These are phyloP conservation scores for Ceratocystis variospora DNA, from an alignment of 2,329 filamentous ascomycete species.

Conservation along the genomic window DNA sequence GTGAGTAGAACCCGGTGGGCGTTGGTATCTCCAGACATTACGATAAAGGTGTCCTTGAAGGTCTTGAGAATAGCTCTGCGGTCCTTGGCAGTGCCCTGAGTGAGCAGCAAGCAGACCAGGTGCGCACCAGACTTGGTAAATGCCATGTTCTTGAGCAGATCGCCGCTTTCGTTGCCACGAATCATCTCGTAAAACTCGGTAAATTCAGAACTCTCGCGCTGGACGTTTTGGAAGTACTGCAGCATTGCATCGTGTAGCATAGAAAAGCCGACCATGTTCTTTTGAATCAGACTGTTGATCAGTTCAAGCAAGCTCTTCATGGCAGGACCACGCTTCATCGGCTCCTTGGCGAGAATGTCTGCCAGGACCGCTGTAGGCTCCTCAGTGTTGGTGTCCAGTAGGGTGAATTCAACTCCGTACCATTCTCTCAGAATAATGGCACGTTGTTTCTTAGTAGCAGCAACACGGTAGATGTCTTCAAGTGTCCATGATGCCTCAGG, in stretches of 20 bases:
- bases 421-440: slow-evolving; percentile 77
- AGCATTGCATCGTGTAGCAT: slow-evolving; percentile 98
- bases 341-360: slow-evolving; percentile 58
- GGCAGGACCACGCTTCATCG: slow-evolving; percentile 75
- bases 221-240: slow-evolving; percentile 78
- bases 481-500: slow-evolving; percentile 94
- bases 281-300: slow-evolving; percentile 87
- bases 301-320: slow-evolving; percentile 74
- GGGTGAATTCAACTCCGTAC: slow-evolving; percentile 86
- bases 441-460: slow-evolving; percentile 77
- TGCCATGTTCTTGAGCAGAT: slow-evolving; percentile 85
- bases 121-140: slow-evolving; percentile 84
- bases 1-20: slow-evolving; percentile 72
- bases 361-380: slow-evolving; percentile 54
- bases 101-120: slow-evolving; percentile 67
- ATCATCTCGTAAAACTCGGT: slow-evolving; percentile 79
- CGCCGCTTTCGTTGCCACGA: slow-evolving; percentile 81
- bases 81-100: slow-evolving; percentile 81
- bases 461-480: slow-evolving; percentile 86
- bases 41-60: slow-evolving; percentile 78
- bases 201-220: slow-evolving; percentile 64
- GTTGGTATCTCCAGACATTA: slow-evolving; percentile 67
- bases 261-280: slow-evolving; percentile 92
- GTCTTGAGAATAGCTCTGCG: slow-evolving; percentile 75
- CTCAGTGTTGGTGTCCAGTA: slow-evolving; percentile 51